Evolutionary conservation across 2,329 filamentous ascomycete species (phyloP), one percentile per base, ranked within the genome.

Genomic region (Bisporella sp.): DNA sequence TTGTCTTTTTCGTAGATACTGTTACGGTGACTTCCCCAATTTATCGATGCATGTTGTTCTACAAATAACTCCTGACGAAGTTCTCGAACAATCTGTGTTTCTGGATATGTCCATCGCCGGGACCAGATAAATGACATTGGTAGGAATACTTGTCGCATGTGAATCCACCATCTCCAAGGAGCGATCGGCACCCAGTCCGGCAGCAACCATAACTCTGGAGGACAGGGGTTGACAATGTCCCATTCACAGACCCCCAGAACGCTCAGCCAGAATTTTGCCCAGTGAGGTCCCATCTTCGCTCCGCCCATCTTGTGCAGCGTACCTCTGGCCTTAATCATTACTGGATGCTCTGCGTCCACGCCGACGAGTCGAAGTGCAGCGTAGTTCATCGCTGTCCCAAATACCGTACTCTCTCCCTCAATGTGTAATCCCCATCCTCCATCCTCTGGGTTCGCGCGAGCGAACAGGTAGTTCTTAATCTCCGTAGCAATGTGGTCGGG

Each of bases 401-500:
- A 95, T 12, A 91, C 90, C 0, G 87, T 90, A 64, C 88, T 96
- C 59, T 95, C 87, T 13, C 84, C 93, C 68, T 99, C 93, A 49
- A 95, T 95, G 61, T 99, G 93, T 37, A 99, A 72, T 0, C 93
- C 93, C 93, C 93, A 99, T 5, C 93, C 93, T n/a, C 93, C 92
- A 67, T 97, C 89, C 45, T 87, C 80, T 0, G 87, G 85, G 58
- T 96, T 75, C 46, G 92, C 89, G 48, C 90, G 83, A 4, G 89
- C 87, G 62, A 89, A 87, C 1, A 99, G 75, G 68, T 99, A 99
- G 59, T 92, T 89, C 65, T 85, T 92, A 64, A 99, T 95, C 68
- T 96, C 93, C 42, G 82, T 89, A 28, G 85, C 84, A 66, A 90
- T 85, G 52, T 87, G 81, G 54, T 82, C 79, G 1, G 90, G 84